Percentiles rank a stretch among this genome's conserved stretches.
Evolutionary conservation across 2,329 filamentous ascomycete species (phyloP).

Genomic region (Chlorencoelia australis): DNA sequence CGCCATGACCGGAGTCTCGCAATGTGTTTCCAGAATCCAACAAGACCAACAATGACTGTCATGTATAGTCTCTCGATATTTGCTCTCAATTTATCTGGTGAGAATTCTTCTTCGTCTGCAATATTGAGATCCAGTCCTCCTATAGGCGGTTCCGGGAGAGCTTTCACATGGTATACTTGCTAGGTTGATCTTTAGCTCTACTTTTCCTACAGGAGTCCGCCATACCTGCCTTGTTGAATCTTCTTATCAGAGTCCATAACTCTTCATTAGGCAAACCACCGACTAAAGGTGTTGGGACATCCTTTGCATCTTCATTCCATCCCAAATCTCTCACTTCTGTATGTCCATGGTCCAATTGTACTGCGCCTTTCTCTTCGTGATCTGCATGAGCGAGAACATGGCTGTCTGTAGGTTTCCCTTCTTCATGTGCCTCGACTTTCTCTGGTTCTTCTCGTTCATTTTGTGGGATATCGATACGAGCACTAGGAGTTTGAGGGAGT

Average conservation of each 20-base stretch:
- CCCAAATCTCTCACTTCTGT: conserved; percentile 45
- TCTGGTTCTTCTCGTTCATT: no score
- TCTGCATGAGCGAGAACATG: conserved; percentile 33
- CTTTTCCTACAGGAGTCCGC: not conserved
- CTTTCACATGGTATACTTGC: conserved; percentile 58
- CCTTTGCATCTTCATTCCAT: conserved; percentile 43
- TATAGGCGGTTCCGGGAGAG: conserved; percentile 43
- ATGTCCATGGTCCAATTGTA: conserved; percentile 30
- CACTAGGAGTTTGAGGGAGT: no score
- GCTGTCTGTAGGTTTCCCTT: conserved; percentile 29
- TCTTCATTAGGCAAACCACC: conserved; percentile 54
- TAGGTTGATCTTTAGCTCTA: conserved; percentile 12
- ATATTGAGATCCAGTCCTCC: conserved; percentile 71
- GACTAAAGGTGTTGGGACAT: conserved; percentile 45
- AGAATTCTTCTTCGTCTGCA: conserved; percentile 75
- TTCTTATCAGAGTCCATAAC: conserved; percentile 50
- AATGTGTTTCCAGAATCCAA: conserved; percentile 62
- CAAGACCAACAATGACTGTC: conserved; percentile 59
- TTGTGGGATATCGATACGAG: no score
- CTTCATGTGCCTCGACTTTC: conserved; percentile 16
- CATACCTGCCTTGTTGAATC: conserved; percentile 52
- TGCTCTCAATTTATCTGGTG: conserved; percentile 69
- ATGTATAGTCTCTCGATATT: conserved; percentile 76
- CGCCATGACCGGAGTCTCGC: conserved; percentile 70
- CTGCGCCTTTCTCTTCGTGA: conserved; percentile 31